Base-by-base conservation (phyloP, 768 basidiomycete genomes). In the Leccinum fibrillosum region DNA sequence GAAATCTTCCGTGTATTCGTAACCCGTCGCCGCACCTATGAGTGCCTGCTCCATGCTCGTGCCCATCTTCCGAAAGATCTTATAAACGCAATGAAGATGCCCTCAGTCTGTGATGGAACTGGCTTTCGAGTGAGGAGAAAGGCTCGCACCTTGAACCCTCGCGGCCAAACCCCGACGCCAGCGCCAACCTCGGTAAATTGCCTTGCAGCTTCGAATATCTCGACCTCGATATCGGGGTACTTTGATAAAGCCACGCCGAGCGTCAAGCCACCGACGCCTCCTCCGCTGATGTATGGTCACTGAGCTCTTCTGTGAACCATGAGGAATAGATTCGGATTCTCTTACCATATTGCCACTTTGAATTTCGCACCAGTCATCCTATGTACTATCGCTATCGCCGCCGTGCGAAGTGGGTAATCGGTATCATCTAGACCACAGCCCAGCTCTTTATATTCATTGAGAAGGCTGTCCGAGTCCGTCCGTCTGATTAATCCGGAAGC, bases 121-220 rank as follows among this genome's bases (percentile, higher is more conserved):
- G 17, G 23, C n/a, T 30, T 11, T 47, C 21, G 6, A 49, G 23
- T 8, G 21, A 25, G n/a, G 25, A 48, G 28, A 15, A 11, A 8
- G 5, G 12, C 23, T n/a, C 23, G 23, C 23, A 73, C 75, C 71
- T 65, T 57, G 64, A 71, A 55, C 30, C 23, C 60, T 17, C 78
- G 70, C 11, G 71, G 73, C 77, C 75, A 80, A 48, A 74, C 64
- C 5, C 80, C 82, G 53, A 86, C 76, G 17, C 85, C 85, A 19
- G 84, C 84, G 17, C 85, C 85, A 26, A 85, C 48, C 68, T 85
- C 85, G 25, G 76, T 69, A 44, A 85, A 76, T 53, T 77, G 70
- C 39, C n/a, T 66, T 64, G 30, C 83, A 79, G 75, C 77, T 72
- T 87, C 85, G 56, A 79, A 86, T 26, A 86, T 69, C 52, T 81